Conservation (phyloP, 768 basidiomycete genomes). For the Russula compacta region DNA sequence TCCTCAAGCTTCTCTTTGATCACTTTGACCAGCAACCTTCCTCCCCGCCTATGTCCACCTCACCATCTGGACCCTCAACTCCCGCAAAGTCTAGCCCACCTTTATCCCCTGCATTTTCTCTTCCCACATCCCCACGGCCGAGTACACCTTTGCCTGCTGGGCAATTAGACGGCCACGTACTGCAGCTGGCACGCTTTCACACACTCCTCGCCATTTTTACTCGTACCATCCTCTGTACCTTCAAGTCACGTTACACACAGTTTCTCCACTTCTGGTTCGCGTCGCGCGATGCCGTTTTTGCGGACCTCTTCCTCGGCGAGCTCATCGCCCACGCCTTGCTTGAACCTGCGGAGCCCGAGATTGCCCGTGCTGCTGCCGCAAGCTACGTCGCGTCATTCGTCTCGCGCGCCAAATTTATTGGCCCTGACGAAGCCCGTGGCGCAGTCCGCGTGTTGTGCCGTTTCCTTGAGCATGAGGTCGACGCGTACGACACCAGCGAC, state of each 20-base stretch:
- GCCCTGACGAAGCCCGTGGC: constrained; percentile 58
- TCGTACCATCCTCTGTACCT: constrained; percentile 86
- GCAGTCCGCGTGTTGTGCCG: constrained; percentile 81
- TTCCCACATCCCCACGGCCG: background rate
- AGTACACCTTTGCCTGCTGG: constrained; percentile 21
- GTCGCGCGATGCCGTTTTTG: constrained; percentile 80
- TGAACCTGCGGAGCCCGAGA: constrained; percentile 41
- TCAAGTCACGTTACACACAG: constrained; percentile 95
- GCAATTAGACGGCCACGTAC: constrained; percentile 26
- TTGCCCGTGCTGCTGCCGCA: constrained; percentile 86
- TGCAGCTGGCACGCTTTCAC: constrained; percentile 63
- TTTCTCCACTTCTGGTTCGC: constrained; percentile 95
- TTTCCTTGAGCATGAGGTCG: constrained; percentile 70
- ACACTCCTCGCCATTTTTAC: constrained; percentile 90
- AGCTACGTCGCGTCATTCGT: constrained; percentile 92
- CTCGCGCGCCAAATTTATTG: constrained; percentile 80
- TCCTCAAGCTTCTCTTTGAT: constrained; percentile 76
- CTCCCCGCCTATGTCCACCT: constrained; percentile 24
- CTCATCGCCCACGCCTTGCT: constrained; percentile 89
- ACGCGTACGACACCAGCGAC: constrained; percentile 41
- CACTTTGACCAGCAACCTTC: constrained; percentile 57
- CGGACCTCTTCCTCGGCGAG: constrained; percentile 89
- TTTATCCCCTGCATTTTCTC: constrained; percentile 9
- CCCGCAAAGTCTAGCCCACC: constrained; percentile 26
- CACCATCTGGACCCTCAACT: constrained; percentile 21